phyloP scores from a whole-genome alignment of 139 green algal species.

The Micractinium conductrix region DNA sequence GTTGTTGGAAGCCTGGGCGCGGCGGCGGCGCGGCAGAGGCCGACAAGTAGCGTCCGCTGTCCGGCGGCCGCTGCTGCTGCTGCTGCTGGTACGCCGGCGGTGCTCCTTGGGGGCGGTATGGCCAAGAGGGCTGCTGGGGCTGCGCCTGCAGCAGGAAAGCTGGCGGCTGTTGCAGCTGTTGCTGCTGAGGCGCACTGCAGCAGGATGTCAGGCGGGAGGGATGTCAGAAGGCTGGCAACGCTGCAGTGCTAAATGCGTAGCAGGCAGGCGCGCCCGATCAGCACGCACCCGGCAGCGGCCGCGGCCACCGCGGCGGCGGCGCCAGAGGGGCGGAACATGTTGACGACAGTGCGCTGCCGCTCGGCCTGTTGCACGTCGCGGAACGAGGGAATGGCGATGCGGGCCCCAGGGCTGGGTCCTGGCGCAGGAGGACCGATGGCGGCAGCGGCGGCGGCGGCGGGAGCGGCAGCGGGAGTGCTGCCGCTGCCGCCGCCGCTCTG shows the following conservation, averaged over 20 bases:
- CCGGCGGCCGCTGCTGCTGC: background rate
- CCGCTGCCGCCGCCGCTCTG: background rate
- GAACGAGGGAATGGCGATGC: constrained; percentile 40
- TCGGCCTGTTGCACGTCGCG: constrained; percentile 30
- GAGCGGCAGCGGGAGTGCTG: background rate
- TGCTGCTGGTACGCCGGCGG: background rate
- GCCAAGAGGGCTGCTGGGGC: background rate
- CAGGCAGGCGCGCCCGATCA: background rate
- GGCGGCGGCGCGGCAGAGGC: too few relatives aligned
- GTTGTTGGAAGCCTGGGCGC: background rate
- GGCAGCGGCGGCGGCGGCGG: background rate
- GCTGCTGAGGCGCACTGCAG: background rate
- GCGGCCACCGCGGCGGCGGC: too few relatives aligned
- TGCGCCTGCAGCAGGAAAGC: background rate
- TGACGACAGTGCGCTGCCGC: background rate
- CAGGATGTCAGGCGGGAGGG: background rate
- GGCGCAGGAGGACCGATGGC: too few relatives aligned
- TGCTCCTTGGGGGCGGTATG: background rate
- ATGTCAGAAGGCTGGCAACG: background rate
- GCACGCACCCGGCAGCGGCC: background rate
- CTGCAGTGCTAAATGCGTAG: background rate
- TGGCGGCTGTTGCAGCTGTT: background rate
- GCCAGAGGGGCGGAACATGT: background rate
- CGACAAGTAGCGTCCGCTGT: background rate
- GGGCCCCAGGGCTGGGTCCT: background rate